A percentile compares a stretch with the other conserved stretches of the same genome.
Evolutionary conservation across 1,284 basidiomycete genomes (phyloP).

Genomic region (Austroboletus olivaceoglutinosus): DNA sequence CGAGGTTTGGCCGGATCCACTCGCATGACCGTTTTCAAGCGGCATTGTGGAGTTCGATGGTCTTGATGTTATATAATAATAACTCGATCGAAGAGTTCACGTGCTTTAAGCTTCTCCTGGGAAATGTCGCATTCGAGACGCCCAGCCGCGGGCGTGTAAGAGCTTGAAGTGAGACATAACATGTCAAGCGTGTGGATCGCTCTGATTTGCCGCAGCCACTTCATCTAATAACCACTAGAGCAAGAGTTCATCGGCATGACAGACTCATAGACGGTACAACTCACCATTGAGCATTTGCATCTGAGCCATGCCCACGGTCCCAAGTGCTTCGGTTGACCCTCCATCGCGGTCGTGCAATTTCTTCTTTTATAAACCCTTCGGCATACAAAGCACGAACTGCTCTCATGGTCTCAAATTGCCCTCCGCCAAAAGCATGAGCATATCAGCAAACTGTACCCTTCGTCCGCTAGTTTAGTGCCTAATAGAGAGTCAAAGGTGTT

Average conservation of each 20-base stretch:
- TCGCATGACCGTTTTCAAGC: conserved; percentile 39
- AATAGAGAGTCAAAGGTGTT: conserved; percentile 2
- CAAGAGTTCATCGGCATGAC: neutral
- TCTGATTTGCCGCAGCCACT: conserved; percentile 69
- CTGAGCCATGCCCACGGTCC: conserved; percentile 83
- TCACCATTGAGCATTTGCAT: conserved; percentile 79
- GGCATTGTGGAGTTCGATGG: conserved; percentile 59
- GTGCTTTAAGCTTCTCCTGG: conserved; percentile 71
- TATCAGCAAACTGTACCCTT: conserved; percentile 89
- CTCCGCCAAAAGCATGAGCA: conserved; percentile 74
- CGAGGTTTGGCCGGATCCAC: conserved; percentile 25
- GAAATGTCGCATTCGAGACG: conserved; percentile 71
- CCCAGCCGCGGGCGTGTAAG: conserved; percentile 77
- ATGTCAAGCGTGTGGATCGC: conserved; percentile 89
- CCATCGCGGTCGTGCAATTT: conserved; percentile 73
- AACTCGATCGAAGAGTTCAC: conserved; percentile 81
- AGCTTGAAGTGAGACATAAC: too few species aligned
- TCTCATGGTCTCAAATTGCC: conserved; percentile 74
- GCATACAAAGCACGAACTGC: conserved; percentile 78
- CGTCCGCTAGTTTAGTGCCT: conserved; percentile 90
- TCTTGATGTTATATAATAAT: too few species aligned
- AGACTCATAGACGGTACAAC: conserved; percentile 11
- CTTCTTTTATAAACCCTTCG: conserved; percentile 59
- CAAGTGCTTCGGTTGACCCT: conserved; percentile 76
- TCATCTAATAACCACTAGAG: conserved; percentile 50